Conservation (phyloP, 2,329 filamentous ascomycete genomes). For the Colletotrichum liriopes region DNA sequence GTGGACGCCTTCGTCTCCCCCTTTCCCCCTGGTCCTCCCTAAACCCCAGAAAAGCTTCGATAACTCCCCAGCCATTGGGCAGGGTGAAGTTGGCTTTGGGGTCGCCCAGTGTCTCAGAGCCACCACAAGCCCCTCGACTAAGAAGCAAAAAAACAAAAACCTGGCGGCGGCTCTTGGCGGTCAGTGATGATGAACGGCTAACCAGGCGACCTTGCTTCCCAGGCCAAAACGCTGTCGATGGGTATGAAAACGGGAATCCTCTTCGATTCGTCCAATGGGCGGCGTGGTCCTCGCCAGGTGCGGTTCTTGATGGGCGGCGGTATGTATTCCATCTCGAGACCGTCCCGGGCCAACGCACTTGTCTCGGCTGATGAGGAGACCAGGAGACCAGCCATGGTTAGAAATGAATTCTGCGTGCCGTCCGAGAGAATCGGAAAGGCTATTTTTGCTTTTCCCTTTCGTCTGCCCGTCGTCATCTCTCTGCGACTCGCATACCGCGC, state of each 20-base stretch:
- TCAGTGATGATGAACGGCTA: slow-evolving; percentile 5
- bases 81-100: slow-evolving; percentile 8
- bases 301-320: background rate
- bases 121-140: slow-evolving; percentile 13
- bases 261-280: background rate
- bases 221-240: slow-evolving; percentile 10
- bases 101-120: slow-evolving; percentile 16
- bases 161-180: background rate
- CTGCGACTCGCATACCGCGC: background rate
- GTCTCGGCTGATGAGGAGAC: slow-evolving; percentile 13
- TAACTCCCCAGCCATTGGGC: slow-evolving; percentile 9
- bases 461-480: background rate
- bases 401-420: slow-evolving; percentile 3
- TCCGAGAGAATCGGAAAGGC: background rate
- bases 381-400: background rate
- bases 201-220: background rate
- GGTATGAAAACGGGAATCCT: background rate
- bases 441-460: background rate
- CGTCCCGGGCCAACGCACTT: slow-evolving; percentile 9
- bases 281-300: background rate
- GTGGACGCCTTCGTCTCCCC: background rate
- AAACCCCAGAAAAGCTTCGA: slow-evolving; percentile 21
- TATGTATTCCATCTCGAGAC: slow-evolving; percentile 5
- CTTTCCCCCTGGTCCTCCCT: background rate
- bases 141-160: background rate